These are phyloP conservation scores for Cylindrotheca fusiformis DNA, from an alignment of 108 stramenopile species.

Conservation along the genomic window DNA sequence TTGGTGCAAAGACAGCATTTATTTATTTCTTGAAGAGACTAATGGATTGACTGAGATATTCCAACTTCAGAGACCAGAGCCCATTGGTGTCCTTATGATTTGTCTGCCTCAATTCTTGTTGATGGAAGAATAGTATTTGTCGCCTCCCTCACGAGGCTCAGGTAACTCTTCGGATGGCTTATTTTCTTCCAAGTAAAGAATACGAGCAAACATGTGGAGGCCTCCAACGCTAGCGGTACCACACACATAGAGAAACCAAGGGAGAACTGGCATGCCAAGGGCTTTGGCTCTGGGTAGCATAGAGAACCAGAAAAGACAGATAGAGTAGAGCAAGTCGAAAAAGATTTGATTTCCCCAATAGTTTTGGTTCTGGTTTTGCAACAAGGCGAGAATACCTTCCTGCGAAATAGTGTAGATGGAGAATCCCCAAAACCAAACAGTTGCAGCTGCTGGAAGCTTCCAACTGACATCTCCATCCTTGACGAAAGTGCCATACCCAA, in stretches of 20 bases:
- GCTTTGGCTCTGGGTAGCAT: constrained; percentile 9
- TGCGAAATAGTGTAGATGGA: constrained; percentile 5
- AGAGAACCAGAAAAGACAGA: constrained; percentile 5
- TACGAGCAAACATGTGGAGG: constrained; percentile 7
- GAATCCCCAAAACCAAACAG: constrained; percentile 9
- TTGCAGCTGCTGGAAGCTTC: not conserved
- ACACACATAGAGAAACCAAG: constrained; percentile 7
- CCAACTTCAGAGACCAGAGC: too few relatives aligned
- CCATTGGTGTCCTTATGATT: too few relatives aligned
- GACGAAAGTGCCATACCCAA: constrained; percentile 11
- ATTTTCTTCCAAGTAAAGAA: constrained; percentile 11
- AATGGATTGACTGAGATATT: too few relatives aligned
- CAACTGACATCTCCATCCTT: constrained; percentile 5
- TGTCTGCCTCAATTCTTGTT: too few relatives aligned
- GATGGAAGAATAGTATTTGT: too few relatives aligned
- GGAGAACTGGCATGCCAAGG: constrained; percentile 4
- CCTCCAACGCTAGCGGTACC: constrained; percentile 11
- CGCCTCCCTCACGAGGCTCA: too few relatives aligned
- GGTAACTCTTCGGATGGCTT: too few relatives aligned
- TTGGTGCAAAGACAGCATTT: too few relatives aligned
- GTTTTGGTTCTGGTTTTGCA: constrained; percentile 10
- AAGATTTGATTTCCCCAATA: constrained; percentile 15
- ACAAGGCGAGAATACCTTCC: constrained; percentile 4
- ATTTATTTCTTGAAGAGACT: too few relatives aligned
- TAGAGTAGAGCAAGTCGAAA: constrained; percentile 5